A percentile compares a stretch with the other conserved stretches of the same genome.
Conservation (phyloP, 1,139 yeast species). For the Insectozyma bohioensis region DNA sequence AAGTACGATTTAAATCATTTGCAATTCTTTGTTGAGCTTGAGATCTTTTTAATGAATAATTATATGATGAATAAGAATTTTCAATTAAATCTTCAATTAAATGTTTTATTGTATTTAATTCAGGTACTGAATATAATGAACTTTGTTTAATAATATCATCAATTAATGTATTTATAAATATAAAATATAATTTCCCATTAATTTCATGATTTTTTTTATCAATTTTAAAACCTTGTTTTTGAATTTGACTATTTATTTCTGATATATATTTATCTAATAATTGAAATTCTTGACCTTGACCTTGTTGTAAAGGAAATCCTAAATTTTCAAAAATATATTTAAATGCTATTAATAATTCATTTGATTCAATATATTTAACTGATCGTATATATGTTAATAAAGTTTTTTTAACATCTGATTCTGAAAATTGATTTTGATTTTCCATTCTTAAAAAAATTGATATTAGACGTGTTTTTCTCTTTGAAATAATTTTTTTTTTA, state of each 20-base stretch:
- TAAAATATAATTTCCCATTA: conserved; percentile 31
- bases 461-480: conserved; percentile 1
- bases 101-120: conserved; percentile 48
- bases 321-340: conserved; percentile 13
- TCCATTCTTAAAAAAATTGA: no score
- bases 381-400: conserved; percentile 47
- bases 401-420: conserved; percentile 2
- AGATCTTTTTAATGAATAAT: conserved; percentile 28
- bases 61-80: conserved; percentile 17
- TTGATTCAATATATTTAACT: conserved; percentile 21
- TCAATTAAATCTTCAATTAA: conserved; percentile 48
- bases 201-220: conserved; percentile 39
- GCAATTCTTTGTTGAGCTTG: conserved; percentile 30
- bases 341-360: conserved; percentile 17
- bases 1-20: conserved; percentile 22
- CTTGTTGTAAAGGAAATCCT: no score
- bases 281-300: conserved; percentile 4
- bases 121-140: conserved; percentile 44
- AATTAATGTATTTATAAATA: conserved; percentile 43
- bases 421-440: conserved; percentile 1
- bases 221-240: conserved; percentile 45
- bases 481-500: not conserved
- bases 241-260: conserved; percentile 38
- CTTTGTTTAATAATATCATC: conserved; percentile 43
- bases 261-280: conserved; percentile 29